Base-by-base conservation (phyloP, 495 filamentous ascomycete genomes). In the Penicillium lividum region DNA sequence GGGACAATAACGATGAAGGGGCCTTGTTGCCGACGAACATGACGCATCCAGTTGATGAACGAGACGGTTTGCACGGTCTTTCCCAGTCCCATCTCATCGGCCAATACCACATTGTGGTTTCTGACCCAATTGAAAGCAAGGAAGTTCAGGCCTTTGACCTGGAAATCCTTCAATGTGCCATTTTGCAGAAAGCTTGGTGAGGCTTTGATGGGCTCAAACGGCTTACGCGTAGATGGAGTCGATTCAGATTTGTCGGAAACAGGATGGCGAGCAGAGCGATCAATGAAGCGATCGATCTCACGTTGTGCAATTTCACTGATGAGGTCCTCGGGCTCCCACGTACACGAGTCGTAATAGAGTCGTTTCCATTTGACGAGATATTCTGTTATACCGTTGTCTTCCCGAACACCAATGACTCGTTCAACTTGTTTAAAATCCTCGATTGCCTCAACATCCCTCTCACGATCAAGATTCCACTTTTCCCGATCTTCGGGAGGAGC, bases 51-150 rank as follows among this genome's bases (percentile, higher is more conserved):
- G 69, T 93, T 97, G 78, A 97, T 88, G 71, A 98, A 98, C 0
- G 94, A 82, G 22, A 99, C 92, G 1, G 93, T 97, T 73, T 99
- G 94, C 3, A 99, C 93, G 1, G 94, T 99, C 77, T 99, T 99
- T 27, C 94, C 94, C 29, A 99, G 80, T 54, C 94, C 94, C 94
- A 99, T 99, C 69, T 99, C 94, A 63, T 99, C 94, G 11, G 94
- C 94, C 13, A 99, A 80, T 52, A 99, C 96, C 60, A 97, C 93
- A 65, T 97, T 98, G 63, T 91, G 90, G 44, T 85, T 86, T 60
- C 86, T 86, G 44, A 89, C 89, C 94, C 94, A 99, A 69, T 97
- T 96, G 66, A 92, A 90, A 40, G 91, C 91, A 54, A 99, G 75
- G 74, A 96, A 98, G 74, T 97, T 97, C 51, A 99, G 71, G 5